Evolutionary conservation across 768 basidiomycete species (phyloP).

Genomic region (Strobilomyces dryophilus): DNA sequence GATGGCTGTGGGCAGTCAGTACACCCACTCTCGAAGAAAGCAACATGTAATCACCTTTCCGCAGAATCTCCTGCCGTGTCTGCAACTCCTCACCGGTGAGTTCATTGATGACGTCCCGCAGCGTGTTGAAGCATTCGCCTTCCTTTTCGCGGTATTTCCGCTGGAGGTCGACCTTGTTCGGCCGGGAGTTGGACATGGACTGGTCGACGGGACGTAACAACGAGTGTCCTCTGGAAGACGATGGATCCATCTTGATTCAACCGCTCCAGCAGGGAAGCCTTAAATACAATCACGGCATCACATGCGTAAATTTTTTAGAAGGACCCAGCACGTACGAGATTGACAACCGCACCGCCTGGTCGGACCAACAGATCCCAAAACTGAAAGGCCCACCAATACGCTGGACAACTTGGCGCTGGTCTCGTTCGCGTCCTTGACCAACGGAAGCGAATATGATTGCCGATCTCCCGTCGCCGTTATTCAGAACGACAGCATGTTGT

Average conservation of each 20-base stretch:
- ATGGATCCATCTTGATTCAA: neutral
- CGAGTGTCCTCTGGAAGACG: neutral
- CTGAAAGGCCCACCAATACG: neutral
- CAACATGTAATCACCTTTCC: constrained; percentile 7
- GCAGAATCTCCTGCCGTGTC: constrained; percentile 22
- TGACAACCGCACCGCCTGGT: constrained; percentile 1
- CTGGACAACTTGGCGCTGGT: neutral
- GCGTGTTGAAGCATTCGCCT: constrained; percentile 17
- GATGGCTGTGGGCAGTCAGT: constrained; percentile 4
- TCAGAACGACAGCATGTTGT: neutral
- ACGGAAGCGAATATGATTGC: neutral
- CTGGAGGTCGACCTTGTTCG: constrained; percentile 12
- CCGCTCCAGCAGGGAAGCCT: neutral
- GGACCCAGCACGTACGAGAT: neutral
- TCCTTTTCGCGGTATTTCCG: constrained; percentile 22
- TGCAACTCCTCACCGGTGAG: constrained; percentile 13
- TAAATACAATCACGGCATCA: constrained; percentile 6
- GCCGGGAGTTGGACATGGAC: neutral
- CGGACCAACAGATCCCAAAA: neutral
- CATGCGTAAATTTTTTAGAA: neutral
- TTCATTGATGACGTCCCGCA: constrained; percentile 15
- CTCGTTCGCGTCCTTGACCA: neutral
- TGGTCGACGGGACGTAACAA: neutral
- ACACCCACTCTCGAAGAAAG: neutral
- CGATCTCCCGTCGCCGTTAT: neutral